These are phyloP conservation scores for Diutina siamensis DNA, from an alignment of 1,139 yeast species.

Conservation along the genomic window DNA sequence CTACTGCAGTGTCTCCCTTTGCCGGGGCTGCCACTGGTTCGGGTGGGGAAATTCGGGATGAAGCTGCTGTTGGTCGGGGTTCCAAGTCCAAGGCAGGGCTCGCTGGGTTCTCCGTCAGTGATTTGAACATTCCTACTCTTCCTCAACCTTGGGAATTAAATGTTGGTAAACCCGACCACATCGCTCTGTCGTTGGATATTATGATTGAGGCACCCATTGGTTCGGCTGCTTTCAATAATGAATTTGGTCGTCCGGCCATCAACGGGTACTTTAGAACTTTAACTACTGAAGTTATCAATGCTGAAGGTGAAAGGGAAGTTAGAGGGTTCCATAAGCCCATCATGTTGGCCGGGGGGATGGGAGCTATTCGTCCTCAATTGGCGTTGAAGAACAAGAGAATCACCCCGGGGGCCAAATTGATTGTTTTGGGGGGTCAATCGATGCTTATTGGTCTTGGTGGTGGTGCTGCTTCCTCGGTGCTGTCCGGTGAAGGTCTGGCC, in stretches of 20 bases:
- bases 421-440: slow-evolving; percentile 97
- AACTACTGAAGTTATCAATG: slow-evolving; percentile 62
- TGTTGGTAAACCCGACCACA: slow-evolving; percentile 85
- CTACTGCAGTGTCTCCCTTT: slow-evolving; percentile 97
- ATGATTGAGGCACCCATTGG: slow-evolving; percentile 98
- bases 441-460: slow-evolving; percentile 99
- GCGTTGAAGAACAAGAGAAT: slow-evolving; percentile 81
- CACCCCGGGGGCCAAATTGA: slow-evolving; percentile 85
- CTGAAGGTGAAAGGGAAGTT: slow-evolving; percentile 54
- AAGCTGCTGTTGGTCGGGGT: slow-evolving; percentile 99
- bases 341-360: slow-evolving; percentile 99
- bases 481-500: slow-evolving; percentile 93
- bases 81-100: slow-evolving; percentile 95
- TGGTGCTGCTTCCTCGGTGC: slow-evolving; percentile 95
- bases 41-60: slow-evolving; percentile 99
- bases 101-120: slow-evolving; percentile 87
- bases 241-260: slow-evolving; percentile 97
- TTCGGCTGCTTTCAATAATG: slow-evolving; percentile 96
- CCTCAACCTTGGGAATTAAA: slow-evolving; percentile 90
- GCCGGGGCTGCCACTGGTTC: slow-evolving; percentile 99
- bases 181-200: slow-evolving; percentile 86
- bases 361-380: slow-evolving; percentile 87
- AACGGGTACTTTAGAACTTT: slow-evolving; percentile 95
- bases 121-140: slow-evolving; percentile 73
- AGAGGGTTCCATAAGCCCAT: slow-evolving; percentile 99